A percentile compares a stretch with the other conserved stretches of the same genome.
These are phyloP conservation scores for Jacaranda mimosifolia DNA, from an alignment of 257 asterid species.

Conservation along the genomic window DNA sequence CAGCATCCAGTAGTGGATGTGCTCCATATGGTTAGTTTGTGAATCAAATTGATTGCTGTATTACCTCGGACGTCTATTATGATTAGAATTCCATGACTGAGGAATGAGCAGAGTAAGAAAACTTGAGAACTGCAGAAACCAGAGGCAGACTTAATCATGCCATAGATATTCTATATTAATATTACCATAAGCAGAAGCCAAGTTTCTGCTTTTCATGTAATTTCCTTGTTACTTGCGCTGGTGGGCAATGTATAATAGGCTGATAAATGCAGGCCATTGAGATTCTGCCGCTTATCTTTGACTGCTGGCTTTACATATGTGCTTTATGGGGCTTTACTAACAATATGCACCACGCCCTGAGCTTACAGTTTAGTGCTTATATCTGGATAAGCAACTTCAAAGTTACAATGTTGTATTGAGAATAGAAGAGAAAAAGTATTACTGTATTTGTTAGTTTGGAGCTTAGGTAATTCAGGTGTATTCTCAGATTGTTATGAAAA, in stretches of 20 bases:
- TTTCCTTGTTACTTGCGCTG: slow-evolving; percentile 2
- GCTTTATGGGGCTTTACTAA: neutral
- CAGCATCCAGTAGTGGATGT: no score
- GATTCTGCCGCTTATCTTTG: slow-evolving; percentile 1
- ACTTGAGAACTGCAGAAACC: no score
- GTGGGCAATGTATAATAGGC: neutral
- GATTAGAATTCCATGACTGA: no score
- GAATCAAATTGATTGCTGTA: no score
- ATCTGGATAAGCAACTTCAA: slow-evolving; percentile 18
- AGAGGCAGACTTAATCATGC: no score
- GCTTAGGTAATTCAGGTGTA: slow-evolving; percentile 1
- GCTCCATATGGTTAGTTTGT: no score
- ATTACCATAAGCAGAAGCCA: neutral
- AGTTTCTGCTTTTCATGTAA: neutral
- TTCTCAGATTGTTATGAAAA: neutral
- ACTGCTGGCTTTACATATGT: slow-evolving; percentile 12
- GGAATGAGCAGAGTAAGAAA: no score
- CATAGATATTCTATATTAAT: no score
- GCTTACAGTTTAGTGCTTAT: neutral
- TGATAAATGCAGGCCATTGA: neutral
- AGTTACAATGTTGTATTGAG: neutral
- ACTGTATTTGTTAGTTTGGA: slow-evolving; percentile 15
- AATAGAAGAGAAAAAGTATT: neutral
- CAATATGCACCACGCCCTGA: neutral
- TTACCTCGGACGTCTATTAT: no score